Conservation (phyloP, 306 rosid genomes). For the Rubus idaeus region DNA sequence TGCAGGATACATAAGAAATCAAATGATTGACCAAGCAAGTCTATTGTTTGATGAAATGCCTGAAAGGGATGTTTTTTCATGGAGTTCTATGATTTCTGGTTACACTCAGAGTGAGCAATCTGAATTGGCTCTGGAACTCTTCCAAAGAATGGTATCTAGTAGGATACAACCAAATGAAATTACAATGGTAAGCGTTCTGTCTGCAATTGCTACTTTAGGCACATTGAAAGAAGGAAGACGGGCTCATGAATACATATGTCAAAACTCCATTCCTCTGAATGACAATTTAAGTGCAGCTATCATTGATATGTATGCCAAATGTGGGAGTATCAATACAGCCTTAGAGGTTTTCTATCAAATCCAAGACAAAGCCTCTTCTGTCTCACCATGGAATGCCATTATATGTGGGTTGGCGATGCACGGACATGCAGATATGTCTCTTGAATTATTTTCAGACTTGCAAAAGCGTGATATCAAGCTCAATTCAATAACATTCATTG, state of each 20-base stretch:
- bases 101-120: constrained; percentile 72
- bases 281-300: constrained; percentile 80
- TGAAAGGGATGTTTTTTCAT: constrained; percentile 77
- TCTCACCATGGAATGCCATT: constrained; percentile 91
- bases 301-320: constrained; percentile 89
- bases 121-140: constrained; percentile 66
- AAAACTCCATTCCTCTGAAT: constrained; percentile 57
- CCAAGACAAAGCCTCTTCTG: constrained; percentile 43
- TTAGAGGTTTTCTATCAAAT: constrained; percentile 60
- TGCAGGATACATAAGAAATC: constrained; percentile 63
- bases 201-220: constrained; percentile 82
- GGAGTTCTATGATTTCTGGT: constrained; percentile 88
- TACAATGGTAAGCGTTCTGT: constrained; percentile 85
- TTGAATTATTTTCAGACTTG: constrained; percentile 66
- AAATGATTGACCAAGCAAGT: constrained; percentile 62
- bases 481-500: constrained; percentile 76
- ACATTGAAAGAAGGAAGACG: constrained; percentile 63
- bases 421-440: constrained; percentile 68
- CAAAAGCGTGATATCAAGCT: constrained; percentile 53
- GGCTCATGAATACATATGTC: constrained; percentile 60
- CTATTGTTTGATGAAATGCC: constrained; percentile 62
- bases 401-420: constrained; percentile 83
- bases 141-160: constrained; percentile 60
- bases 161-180: constrained; percentile 73
- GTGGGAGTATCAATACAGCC: constrained; percentile 75